Evolutionary conservation across 2,329 filamentous ascomycete species (phyloP), one percentile per base, ranked within the genome.

Genomic region (Sporothrix luriei): DNA sequence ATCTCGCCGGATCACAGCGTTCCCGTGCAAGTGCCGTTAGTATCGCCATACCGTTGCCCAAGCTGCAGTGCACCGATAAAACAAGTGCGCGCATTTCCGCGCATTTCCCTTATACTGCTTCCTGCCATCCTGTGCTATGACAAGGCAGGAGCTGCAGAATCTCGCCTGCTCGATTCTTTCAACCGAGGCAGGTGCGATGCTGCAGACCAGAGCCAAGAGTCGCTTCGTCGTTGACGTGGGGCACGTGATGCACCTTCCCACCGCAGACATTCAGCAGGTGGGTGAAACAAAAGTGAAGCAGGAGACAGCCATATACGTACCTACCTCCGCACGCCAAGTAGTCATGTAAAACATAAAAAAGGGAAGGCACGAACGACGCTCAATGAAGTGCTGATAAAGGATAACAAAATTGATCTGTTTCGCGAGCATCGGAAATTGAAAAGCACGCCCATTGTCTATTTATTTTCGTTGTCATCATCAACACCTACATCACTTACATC

Each of bases 261-360:
- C 26, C 38, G 33, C 24, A n/a, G n/a, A n/a, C n/a, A n/a, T n/a
- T n/a, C n/a, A n/a, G n/a, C n/a, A 49, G n/a, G 46, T 21, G 61
- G 55, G 16, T 72, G 71, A 72, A 72, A 72, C 69, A 57, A 29
- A 43, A 14, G 67, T 69, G 71, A 69, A 66, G 69, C 71, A 72
- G 64, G 64, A 68, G 62, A 33, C 9, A 33, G 29, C 49, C 40
- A 46, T 21, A 51, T 55, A 24, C 24, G 43, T 14, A 64, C 14
- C 33, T 33, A 4, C 29, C 33, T 33, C 33, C 33, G 33, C 33
- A 33, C 33, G 33, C 5, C 33, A 33, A 40, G 29, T 21, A 64
- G 14, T 57, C 29, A 33, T 2, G 55, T 6, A 52, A 26, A 54
- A 24, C 48, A 61, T 46, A 40, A 29, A 49, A 49, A 64, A 49